Evolutionary conservation across 257 asterid species (phyloP), one percentile per base, ranked within the genome.

Genomic region (Prunella vulgaris): DNA sequence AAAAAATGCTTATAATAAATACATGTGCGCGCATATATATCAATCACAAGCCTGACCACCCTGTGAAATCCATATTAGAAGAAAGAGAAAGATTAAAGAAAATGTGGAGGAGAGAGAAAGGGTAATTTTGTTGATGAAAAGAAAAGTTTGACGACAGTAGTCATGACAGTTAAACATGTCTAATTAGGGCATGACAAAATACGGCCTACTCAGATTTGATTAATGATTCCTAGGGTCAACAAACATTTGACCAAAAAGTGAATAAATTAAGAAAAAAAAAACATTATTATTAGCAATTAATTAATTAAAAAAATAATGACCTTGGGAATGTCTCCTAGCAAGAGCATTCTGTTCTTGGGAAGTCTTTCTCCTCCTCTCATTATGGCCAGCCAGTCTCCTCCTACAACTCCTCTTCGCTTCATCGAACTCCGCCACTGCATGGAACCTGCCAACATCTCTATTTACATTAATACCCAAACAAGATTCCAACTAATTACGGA

Each of bases 381-480:
- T 89, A 51, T 89, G 96, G 4, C 96, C 96, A 1, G 95, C 96
- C 72, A 89, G 70, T 74, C 92, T 84, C 85, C 92, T 78, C 33
- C 95, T 65, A 20, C 96, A 85, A 65, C 90, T 87, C 60, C 95
- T 81, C 86, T 89, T 89, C 2, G 92, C 33, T n/a, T 84, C 90
- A 61, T 87, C 95, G 56, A 89, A 89, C 70, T 84, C 95, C 3
- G 46, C 72, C 66, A 85, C 59, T 7, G 60, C 85, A 69, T 89
- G 96, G 77, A 89, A 89, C 84, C 96, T 89, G 69, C 5, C 2
- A 1, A 9, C 18, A 62, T 37, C 3, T 35, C 10, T 0, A 37
- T 40, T 10, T 10, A 12, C 53, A 37, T 15, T 1, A 17, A 0
- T 21, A 46, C 18, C n/a, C 37, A 21, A 12, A 5, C 0, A 9